Evolutionary conservation across 164 flowering plant genomes (phyloP).

Genomic region (Vitis riparia): DNA sequence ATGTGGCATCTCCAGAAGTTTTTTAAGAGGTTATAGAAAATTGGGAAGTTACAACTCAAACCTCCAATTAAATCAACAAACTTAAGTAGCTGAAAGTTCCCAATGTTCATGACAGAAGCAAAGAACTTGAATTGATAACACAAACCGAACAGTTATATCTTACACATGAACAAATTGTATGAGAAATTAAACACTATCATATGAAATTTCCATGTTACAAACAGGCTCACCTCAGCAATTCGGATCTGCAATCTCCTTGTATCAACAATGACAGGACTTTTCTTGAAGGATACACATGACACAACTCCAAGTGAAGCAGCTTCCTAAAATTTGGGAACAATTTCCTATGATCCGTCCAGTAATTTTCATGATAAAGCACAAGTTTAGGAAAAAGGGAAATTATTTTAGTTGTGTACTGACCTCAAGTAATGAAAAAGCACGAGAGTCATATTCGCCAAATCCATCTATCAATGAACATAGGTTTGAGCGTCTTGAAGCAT

Average conservation of each 20-base stretch:
- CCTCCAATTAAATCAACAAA: neutral
- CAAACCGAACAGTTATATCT: neutral
- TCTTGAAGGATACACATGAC: constrained; percentile 61
- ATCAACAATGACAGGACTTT: constrained; percentile 67
- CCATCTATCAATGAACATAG: constrained; percentile 74
- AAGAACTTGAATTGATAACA: neutral
- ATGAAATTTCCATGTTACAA: neutral
- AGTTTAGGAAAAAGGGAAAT: neutral
- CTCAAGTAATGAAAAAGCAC: constrained; percentile 88
- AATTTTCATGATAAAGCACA: neutral
- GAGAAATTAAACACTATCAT: neutral
- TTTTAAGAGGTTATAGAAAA: neutral
- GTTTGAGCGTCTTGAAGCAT: constrained; percentile 46
- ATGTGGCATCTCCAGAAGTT: neutral
- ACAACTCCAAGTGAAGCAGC: constrained; percentile 85
- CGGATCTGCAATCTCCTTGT: constrained; percentile 46
- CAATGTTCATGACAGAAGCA: neutral
- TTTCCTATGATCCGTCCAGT: neutral
- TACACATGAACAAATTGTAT: neutral
- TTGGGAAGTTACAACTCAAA: neutral
- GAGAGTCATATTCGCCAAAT: constrained; percentile 90
- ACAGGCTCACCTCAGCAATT: constrained; percentile 59
- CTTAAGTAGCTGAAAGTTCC: neutral
- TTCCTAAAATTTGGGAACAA: constrained; percentile 46
- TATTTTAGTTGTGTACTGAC: constrained; percentile 32